A percentile compares a stretch with the other conserved stretches of the same genome.
These are phyloP conservation scores for Boletus sp. DNA, from an alignment of 768 basidiomycete genomes.

Conservation along the genomic window DNA sequence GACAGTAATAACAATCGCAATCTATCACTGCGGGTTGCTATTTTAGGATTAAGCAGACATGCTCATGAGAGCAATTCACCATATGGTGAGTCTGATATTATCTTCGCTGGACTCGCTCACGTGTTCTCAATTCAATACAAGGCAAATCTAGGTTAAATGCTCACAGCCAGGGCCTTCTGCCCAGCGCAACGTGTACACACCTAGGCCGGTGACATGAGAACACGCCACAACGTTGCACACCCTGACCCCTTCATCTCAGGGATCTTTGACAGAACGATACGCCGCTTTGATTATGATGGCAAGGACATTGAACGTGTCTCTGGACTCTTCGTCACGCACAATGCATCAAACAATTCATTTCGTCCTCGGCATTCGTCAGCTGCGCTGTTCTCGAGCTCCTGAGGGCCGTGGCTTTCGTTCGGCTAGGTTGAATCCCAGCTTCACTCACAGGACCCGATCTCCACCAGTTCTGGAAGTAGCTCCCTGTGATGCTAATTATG, in stretches of 20 bases:
- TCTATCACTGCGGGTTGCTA: slow-evolving; percentile 18
- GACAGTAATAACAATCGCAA: slow-evolving; percentile 9
- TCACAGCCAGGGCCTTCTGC: slow-evolving; percentile 18
- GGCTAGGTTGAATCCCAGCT: slow-evolving; percentile 22
- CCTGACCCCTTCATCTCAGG: slow-evolving; percentile 16
- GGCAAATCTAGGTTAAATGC: slow-evolving; percentile 9
- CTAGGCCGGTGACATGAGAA: slow-evolving; percentile 25
- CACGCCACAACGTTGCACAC: slow-evolving; percentile 16
- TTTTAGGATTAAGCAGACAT: slow-evolving; percentile 5
- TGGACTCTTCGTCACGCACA: slow-evolving; percentile 11
- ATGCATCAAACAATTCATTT: slow-evolving; percentile 15
- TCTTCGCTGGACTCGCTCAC: slow-evolving; percentile 17
- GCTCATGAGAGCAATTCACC: slow-evolving; percentile 17
- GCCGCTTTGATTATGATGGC: slow-evolving; percentile 13
- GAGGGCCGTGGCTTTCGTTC: slow-evolving; percentile 23
- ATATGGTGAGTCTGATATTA: slow-evolving; percentile 14
- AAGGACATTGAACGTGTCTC: slow-evolving; percentile 7
- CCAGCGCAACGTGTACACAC: slow-evolving; percentile 16
- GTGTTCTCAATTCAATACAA: slow-evolving; percentile 10
- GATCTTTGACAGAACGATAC: slow-evolving; percentile 7
- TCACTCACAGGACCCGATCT: slow-evolving; percentile 18
- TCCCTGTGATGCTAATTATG: slow-evolving; percentile 23
- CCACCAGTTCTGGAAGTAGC: slow-evolving; percentile 17
- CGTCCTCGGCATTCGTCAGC: slow-evolving; percentile 8
- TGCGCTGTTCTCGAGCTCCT: slow-evolving; percentile 17